Base-by-base conservation (phyloP, 106 monocot species). In the Ottelia alismoides region DNA sequence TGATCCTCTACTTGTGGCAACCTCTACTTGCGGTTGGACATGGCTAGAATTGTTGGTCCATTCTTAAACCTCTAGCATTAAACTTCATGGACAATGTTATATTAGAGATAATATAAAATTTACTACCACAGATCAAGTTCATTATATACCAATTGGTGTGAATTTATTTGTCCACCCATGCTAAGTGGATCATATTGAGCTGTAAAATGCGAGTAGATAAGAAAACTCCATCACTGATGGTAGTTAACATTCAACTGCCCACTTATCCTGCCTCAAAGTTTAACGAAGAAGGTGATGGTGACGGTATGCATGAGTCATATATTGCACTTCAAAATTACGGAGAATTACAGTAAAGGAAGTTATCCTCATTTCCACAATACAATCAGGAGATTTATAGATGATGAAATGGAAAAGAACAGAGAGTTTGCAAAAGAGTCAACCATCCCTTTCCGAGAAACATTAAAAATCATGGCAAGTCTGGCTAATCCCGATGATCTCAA, bases 211-310 rank as follows among this genome's bases (percentile, higher is more conserved):
- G n/a, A n/a, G n/a, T n/a, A n/a, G n/a, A n/a, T n/a, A n/a, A n/a
- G n/a, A n/a, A n/a, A n/a, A n/a, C n/a, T n/a, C n/a, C n/a, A n/a
- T n/a, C n/a, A n/a, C n/a, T n/a, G n/a, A n/a, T n/a, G n/a, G n/a
- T n/a, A n/a, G n/a, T n/a, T n/a, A n/a, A n/a, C n/a, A n/a, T n/a
- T 43, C 76, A 90, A 84, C 51, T 90, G 60, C 89, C 89, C 40
- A 80, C 89, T 27, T 90, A 90, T 67, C 89, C 89, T 51, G 72
- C 80, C 30, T 71, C 89, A 16, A 75, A 84, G 69, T 84, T 84
- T 69, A 70, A 77, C n/a, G 89, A 84, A 43, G 84, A 81, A 35
- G 75, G 80, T 56, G 84, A 90, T 58, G 89, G 85, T 16, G 84
- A 91, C 69, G 90, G n/a, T n/a, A n/a, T n/a, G 90, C 25, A 58